Percentiles rank a stretch among this genome's conserved stretches.
Evolutionary conservation across 2,329 filamentous ascomycete genomes (phyloP).

Genomic region (Fusarium albosuccineum): DNA sequence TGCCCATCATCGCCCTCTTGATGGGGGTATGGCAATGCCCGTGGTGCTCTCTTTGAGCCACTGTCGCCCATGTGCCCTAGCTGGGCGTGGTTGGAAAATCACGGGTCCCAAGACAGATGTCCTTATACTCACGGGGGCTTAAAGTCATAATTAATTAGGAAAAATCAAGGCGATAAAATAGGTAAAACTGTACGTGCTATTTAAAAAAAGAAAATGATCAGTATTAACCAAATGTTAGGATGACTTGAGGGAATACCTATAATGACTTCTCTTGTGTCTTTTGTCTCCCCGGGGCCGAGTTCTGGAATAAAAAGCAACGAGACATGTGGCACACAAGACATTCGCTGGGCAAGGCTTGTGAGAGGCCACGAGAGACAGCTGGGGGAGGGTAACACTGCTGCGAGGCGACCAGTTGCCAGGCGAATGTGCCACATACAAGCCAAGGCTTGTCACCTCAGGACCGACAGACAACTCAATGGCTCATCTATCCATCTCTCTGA

Average conservation of each 20-base stretch:
- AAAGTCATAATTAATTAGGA: no score
- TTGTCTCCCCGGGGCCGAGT: not conserved
- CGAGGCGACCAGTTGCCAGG: conserved; percentile 20
- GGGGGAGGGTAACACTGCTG: conserved; percentile 27
- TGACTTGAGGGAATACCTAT: no score
- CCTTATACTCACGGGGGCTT: no score
- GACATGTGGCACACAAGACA: not conserved
- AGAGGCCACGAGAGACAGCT: not conserved
- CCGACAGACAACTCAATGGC: not conserved
- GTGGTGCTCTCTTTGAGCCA: not conserved
- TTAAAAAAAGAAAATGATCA: not conserved
- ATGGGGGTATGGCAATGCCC: not conserved
- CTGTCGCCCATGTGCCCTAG: not conserved
- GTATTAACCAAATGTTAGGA: no score
- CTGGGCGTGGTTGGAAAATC: no score
- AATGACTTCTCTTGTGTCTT: no score
- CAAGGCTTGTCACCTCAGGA: not conserved
- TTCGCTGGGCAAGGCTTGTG: not conserved
- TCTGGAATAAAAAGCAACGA: not conserved
- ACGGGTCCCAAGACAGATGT: no score
- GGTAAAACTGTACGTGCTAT: no score
- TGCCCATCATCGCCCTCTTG: no score
- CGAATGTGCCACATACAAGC: not conserved
- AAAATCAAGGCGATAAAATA: no score
- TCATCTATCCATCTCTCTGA: not conserved